Conservation (phyloP, 257 asterid species). For the Solanum boliviense region DNA sequence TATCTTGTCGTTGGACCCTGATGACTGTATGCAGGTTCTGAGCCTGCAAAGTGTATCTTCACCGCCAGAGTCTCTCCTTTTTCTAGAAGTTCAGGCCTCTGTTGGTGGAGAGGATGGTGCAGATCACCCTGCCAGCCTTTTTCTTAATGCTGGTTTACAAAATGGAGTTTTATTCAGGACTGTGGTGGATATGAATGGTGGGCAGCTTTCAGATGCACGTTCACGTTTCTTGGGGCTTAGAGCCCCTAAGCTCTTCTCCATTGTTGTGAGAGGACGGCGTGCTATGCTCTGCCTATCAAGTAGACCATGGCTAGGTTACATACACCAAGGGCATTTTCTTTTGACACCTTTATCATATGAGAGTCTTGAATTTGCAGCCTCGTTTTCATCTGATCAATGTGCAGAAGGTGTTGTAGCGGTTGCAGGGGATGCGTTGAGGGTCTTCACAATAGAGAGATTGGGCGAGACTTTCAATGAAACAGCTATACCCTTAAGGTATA, state of each 20-base stretch:
- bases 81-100: slow-evolving; percentile 98
- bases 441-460: slow-evolving; percentile 87
- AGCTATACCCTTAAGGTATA: slow-evolving; percentile 78
- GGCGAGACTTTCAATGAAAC: slow-evolving; percentile 97
- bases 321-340: slow-evolving; percentile 96
- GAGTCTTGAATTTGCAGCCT: slow-evolving; percentile 93
- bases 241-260: slow-evolving; percentile 88
- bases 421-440: slow-evolving; percentile 97
- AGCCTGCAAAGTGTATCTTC: slow-evolving; percentile 96
- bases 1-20: slow-evolving; percentile 88
- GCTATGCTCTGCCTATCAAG: slow-evolving; percentile 99
- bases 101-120: slow-evolving; percentile 99
- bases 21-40: slow-evolving; percentile 91
- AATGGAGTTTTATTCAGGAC: slow-evolving; percentile 94
- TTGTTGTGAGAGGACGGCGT: slow-evolving; percentile 73
- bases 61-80: slow-evolving; percentile 93
- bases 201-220: slow-evolving; percentile 97
- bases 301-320: slow-evolving; percentile 99
- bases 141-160: slow-evolving; percentile 85
- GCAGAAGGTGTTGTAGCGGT: slow-evolving; percentile 99
- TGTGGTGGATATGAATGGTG: slow-evolving; percentile 97
- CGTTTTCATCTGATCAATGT: slow-evolving; percentile 98
- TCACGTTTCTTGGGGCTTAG: slow-evolving; percentile 93
- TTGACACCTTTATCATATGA: slow-evolving; percentile 92
- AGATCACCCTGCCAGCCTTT: slow-evolving; percentile 96